Evolutionary conservation across 257 asterid genomes (phyloP), one percentile per base, ranked within the genome.

Genomic region (Nicotiana noctiflora): DNA sequence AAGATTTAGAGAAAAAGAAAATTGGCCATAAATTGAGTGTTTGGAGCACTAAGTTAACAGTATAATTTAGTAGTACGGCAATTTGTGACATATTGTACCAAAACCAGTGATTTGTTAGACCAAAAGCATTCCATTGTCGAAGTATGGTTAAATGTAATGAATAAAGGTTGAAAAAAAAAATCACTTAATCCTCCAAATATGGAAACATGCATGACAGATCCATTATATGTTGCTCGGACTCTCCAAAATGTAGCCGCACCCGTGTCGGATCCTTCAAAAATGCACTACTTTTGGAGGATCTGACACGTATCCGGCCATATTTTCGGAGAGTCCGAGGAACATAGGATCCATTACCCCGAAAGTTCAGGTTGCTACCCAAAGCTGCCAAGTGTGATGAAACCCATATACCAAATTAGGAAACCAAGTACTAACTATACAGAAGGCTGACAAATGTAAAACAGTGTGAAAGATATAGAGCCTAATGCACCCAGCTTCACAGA

Each of bases 401-500:
- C 77, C 57, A 70, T 21, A 44, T 9, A 37, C 34, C 34, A 18
- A 63, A 68, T 40, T 68, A 68, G 57, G 32, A 19, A 40, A 40
- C 77, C 77, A 68, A 68, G 77, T 19, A 68, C 57, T 19, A 68
- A 68, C 32, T 68, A 31, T 68, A 68, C 32, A 40, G 78, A 72
- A 72, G 23, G 23, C 60, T 23, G 77, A 46, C 37, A 72, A 44
- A 72, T 44, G 78, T 13, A 18, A 13, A 46, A 51, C 55, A 72
- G 13, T 44, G 37, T 44, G 78, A 72, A 51, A 23, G 37, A 21
- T 46, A 46, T 21, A 49, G 61, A 46, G 23, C 40, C 59, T 44
- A 72, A n/a, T 46, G 57, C 55, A 40, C 19, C 57, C 77, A n/a
- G 23, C 46, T 70, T 70, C 77, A 32, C 25, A 53, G 83, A 83